Evolutionary conservation across 1,139 yeast genomes (phyloP).

Genomic region (Maudiozyma humilis): DNA sequence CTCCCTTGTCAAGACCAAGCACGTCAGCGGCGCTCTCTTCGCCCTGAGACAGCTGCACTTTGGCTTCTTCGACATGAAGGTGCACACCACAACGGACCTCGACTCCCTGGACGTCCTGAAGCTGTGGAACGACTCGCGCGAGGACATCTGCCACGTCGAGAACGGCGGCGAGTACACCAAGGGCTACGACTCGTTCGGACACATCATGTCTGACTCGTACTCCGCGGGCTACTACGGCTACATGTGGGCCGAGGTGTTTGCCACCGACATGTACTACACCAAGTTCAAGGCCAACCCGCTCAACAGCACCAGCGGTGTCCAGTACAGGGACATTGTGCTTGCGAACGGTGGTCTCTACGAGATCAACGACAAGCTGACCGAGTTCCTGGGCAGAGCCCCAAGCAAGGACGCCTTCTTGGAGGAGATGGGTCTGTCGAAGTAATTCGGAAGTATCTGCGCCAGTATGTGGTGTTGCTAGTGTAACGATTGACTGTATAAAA

Average conservation of each 20-base stretch:
- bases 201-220: constrained; percentile 69
- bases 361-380: constrained; percentile 53
- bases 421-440: constrained; percentile 42
- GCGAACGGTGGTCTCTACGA: constrained; percentile 69
- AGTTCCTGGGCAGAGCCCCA: constrained; percentile 70
- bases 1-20: constrained; percentile 56
- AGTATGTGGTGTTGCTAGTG: too few species aligned
- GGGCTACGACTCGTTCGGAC: constrained; percentile 75
- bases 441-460: neutral
- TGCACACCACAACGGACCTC: constrained; percentile 46
- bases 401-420: constrained; percentile 59
- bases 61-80: constrained; percentile 64
- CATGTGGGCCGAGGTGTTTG: constrained; percentile 77
- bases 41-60: constrained; percentile 70
- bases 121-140: constrained; percentile 58
- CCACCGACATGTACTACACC: constrained; percentile 74
- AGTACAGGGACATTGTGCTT: constrained; percentile 62
- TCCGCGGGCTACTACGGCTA: constrained; percentile 85
- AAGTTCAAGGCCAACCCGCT: constrained; percentile 62
- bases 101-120: constrained; percentile 41
- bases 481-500: neutral
- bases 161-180: constrained; percentile 48
- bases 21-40: constrained; percentile 65
- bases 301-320: constrained; percentile 50
- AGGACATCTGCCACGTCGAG: constrained; percentile 48